Conservation (phyloP, 164 flowering plant genomes). For the Paratinospora sagittata region DNA sequence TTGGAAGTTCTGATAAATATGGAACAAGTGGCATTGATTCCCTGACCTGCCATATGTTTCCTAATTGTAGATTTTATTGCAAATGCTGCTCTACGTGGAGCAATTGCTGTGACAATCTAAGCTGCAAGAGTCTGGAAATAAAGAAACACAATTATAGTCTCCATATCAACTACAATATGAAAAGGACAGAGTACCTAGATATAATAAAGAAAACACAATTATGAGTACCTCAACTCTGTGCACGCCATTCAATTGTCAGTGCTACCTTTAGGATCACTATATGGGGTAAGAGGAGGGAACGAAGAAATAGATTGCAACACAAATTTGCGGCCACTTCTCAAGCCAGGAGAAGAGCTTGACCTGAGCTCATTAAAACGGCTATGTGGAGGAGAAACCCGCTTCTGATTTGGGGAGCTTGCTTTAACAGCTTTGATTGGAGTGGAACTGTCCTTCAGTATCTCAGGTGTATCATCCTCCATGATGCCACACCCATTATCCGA, state of each 20-base stretch:
- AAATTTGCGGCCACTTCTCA: slow-evolving; percentile 62
- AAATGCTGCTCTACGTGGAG: neutral
- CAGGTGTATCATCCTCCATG: slow-evolving; percentile 54
- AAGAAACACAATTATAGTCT: neutral
- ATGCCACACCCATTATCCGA: slow-evolving; percentile 22
- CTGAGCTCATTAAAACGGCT: slow-evolving; percentile 27
- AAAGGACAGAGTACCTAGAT: too few species aligned
- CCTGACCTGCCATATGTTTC: neutral
- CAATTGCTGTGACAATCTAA: neutral
- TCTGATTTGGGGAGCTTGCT: slow-evolving; percentile 62
- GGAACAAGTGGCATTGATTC: neutral
- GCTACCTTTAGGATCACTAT: slow-evolving; percentile 35
- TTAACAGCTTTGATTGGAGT: slow-evolving; percentile 38
- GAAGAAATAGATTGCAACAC: slow-evolving; percentile 61
- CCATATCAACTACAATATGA: neutral
- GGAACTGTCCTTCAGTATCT: slow-evolving; percentile 39
- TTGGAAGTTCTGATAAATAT: neutral
- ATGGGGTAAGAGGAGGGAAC: slow-evolving; percentile 64
- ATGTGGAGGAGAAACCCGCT: slow-evolving; percentile 68
- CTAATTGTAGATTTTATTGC: neutral
- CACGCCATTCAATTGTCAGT: slow-evolving; percentile 14
- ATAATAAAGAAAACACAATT: too few species aligned
- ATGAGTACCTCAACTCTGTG: neutral
- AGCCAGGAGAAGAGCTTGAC: slow-evolving; percentile 36
- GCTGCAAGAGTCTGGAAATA: neutral